A percentile compares a stretch with the other conserved stretches of the same genome.
These are phyloP conservation scores for Dimocarpus longan DNA, from an alignment of 345 rosid species.

Conservation along the genomic window DNA sequence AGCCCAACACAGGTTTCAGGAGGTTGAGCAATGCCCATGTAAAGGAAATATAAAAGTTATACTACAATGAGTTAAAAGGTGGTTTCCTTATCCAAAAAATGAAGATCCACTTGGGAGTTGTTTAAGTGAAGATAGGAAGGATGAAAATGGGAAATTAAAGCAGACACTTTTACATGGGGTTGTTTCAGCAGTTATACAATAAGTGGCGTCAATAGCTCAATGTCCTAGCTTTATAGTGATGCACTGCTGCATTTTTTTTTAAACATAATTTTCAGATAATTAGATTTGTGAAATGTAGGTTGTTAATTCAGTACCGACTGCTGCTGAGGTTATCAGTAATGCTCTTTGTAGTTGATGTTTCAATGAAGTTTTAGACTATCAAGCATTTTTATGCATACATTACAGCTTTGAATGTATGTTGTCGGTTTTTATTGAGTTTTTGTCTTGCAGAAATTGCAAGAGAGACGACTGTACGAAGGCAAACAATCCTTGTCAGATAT, in stretches of 20 bases:
- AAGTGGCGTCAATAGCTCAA: neutral
- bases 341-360: neutral
- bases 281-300: neutral
- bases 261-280: neutral
- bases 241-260: neutral
- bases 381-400: neutral
- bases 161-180: neutral
- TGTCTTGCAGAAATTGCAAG: conserved; percentile 52
- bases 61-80: neutral
- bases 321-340: neutral
- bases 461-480: conserved; percentile 59
- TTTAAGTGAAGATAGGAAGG: neutral
- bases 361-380: neutral
- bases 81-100: neutral
- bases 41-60: neutral
- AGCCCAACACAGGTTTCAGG: neutral
- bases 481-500: conserved; percentile 74
- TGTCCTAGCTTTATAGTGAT: neutral
- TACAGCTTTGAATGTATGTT: neutral
- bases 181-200: neutral
- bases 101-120: neutral
- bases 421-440: conserved; percentile 6
- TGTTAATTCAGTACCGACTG: neutral
- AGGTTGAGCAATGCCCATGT: neutral
- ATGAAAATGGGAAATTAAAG: neutral